Evolutionary conservation across 106 monocot genomes (phyloP).

Genomic region (Iris macrosiphon): DNA sequence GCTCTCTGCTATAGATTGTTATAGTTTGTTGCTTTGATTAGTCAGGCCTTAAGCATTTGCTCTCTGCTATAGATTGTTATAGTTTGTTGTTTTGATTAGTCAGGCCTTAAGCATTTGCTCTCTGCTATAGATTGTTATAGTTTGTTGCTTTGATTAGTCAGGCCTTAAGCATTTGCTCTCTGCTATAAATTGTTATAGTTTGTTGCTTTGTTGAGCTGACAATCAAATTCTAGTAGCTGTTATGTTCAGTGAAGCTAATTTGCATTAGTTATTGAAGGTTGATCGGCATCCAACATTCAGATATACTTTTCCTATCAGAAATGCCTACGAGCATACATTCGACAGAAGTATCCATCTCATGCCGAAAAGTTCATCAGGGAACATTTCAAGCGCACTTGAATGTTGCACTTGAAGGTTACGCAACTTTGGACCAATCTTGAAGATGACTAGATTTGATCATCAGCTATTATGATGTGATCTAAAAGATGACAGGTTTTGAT

Average conservation of each 20-base stretch:
- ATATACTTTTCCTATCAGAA: conserved; percentile 98
- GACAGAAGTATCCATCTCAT: conserved; percentile 63
- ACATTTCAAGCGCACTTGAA: conserved; percentile 69
- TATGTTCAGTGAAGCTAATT: neutral
- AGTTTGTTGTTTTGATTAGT: too few relatives aligned
- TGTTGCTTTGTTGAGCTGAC: too few relatives aligned
- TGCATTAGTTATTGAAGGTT: conserved; percentile 29
- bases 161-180: too few relatives aligned
- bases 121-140: too few relatives aligned
- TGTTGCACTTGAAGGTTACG: neutral
- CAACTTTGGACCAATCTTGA: neutral
- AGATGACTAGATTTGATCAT: neutral
- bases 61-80: too few relatives aligned
- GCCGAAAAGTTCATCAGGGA: conserved; percentile 72
- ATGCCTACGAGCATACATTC: conserved; percentile 76
- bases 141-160: too few relatives aligned
- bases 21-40: too few relatives aligned
- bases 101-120: too few relatives aligned
- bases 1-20: too few relatives aligned
- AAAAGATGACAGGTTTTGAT: neutral
- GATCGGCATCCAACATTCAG: conserved; percentile 79
- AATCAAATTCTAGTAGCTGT: too few relatives aligned
- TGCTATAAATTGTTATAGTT: too few relatives aligned
- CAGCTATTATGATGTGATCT: neutral
- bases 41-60: too few relatives aligned